Conservation (phyloP, 805 yeast genomes). For the Ogataea neopini region DNA sequence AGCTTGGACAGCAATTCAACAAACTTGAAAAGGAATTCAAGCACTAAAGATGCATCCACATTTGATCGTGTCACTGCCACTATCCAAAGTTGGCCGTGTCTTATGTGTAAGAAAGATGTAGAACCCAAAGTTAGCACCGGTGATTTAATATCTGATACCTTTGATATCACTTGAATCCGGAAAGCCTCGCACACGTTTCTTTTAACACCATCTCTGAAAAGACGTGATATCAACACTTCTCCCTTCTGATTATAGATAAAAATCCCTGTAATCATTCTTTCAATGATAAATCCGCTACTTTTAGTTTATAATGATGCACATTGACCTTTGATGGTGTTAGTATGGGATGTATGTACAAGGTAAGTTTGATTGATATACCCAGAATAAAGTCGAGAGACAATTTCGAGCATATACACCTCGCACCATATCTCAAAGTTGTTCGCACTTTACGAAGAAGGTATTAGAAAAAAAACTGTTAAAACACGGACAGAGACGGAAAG, state of each 20-base stretch:
- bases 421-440: slow-evolving; percentile 5
- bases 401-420: slow-evolving; percentile 2
- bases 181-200: slow-evolving; percentile 83
- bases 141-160: slow-evolving; percentile 51
- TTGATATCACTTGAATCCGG: slow-evolving; percentile 85
- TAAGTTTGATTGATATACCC: background rate
- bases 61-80: slow-evolving; percentile 91
- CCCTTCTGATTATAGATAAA: slow-evolving; percentile 78
- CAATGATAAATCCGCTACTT: background rate
- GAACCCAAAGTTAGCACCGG: slow-evolving; percentile 87
- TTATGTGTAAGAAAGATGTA: slow-evolving; percentile 83
- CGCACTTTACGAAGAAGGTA: background rate
- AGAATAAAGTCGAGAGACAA: background rate
- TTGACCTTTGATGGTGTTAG: background rate
- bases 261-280: slow-evolving; percentile 76
- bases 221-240: slow-evolving; percentile 74
- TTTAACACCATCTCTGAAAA: slow-evolving; percentile 73
- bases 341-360: background rate
- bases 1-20: slow-evolving; percentile 50
- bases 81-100: slow-evolving; percentile 63
- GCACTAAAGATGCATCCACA: slow-evolving; percentile 75
- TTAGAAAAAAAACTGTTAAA: slow-evolving; percentile 1
- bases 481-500: no score
- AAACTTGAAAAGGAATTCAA: slow-evolving; percentile 75
- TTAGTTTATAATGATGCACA: background rate